Evolutionary conservation across 805 yeast species (phyloP), one percentile per base, ranked within the genome.

Genomic region (Zygoascus ofunaensis): DNA sequence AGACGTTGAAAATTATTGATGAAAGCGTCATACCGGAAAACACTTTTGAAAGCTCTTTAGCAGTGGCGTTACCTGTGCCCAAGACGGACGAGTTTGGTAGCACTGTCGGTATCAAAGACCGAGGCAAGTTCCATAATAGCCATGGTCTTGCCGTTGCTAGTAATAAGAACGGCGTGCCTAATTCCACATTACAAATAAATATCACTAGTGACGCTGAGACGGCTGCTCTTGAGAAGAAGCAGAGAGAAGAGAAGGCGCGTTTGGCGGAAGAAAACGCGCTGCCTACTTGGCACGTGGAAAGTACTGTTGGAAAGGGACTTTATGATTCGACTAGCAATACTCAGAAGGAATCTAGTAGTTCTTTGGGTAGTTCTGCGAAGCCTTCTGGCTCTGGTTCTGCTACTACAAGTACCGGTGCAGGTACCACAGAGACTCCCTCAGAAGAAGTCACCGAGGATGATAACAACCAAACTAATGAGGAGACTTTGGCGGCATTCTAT

Each of bases 261-360:
- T 72, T 76, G 52, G 71, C 89, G 62, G 81, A 83, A 58, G 96
- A 90, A 62, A 92, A 92, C 60, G 96, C 96, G 3, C 71, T 92
- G 53, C 99, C 99, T 5, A 81, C 92, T 23, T 92, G 99, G 99
- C 95, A 92, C 60, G 78, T 82, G 51, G 81, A 82, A 54, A 79
- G 90, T 58, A 89, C 99, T 0, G 90, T 90, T 52, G 95, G 95
- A 38, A 71, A 79, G 53, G 63, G 72, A 12, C 70, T 73, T 3
- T 61, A 23, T 22, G 30, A 26, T 26, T 26, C 30, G 7, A 26
- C 30, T 8, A 12, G 10, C 12, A 26, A 26, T 8, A n/a, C n/a
- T n/a, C n/a, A n/a, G n/a, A n/a, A n/a, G n/a, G n/a, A n/a, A n/a
- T n/a, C n/a, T n/a, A n/a, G n/a, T n/a, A n/a, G n/a, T n/a, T n/a